Evolutionary conservation across 2,329 filamentous ascomycete species (phyloP), one percentile per base, ranked within the genome.

Genomic region (Cytospora piceae): DNA sequence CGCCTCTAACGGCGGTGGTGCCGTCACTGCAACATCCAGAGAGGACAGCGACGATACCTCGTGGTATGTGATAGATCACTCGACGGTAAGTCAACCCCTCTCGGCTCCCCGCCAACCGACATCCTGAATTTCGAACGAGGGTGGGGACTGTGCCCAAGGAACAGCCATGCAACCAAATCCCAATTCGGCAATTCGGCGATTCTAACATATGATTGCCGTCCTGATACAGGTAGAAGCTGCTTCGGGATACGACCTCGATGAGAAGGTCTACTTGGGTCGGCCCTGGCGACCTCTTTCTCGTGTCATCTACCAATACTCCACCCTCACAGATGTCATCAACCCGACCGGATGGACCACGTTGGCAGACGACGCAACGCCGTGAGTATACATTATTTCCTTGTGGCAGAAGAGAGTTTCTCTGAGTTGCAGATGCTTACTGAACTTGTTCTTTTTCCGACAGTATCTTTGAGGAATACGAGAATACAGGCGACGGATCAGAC

Each of bases 251-350:
- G 31, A 63, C 29, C 54, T 74, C 1, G 64, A 70, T 0, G 71
- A 72, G 0, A 54, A 70, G 7, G 73, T 75, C 0, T 77, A 75
- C 60, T 71, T 77, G 17, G 75, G 75, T 11, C 73, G 75, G 0
- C 75, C 75, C 3, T 77, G 75, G 74, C 68, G 74, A 11, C 72
- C 71, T 1, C 70, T 74, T n/a, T 72, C 75, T 8, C 71, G 74
- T 1, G 75, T 76, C 5, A 76, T 77, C 22, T 76, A 74, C 49
- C 73, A 76, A 63, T 72, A 75, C 39, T 74, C 71, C 1, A 64
- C 67, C 0, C 66, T 76, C 24, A 68, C 71, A 1, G 69, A 70
- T 51, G 68, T 76, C 46, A 72, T 77, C 27, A 74, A 75, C 63
- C 60, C 73, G 1, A 70, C 69, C 37, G 75, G 74, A 6, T 77